Percentiles rank a stretch among this genome's conserved stretches.
Evolutionary conservation across 139 green algal species (phyloP).

Genomic region (Chlorella sp.): DNA sequence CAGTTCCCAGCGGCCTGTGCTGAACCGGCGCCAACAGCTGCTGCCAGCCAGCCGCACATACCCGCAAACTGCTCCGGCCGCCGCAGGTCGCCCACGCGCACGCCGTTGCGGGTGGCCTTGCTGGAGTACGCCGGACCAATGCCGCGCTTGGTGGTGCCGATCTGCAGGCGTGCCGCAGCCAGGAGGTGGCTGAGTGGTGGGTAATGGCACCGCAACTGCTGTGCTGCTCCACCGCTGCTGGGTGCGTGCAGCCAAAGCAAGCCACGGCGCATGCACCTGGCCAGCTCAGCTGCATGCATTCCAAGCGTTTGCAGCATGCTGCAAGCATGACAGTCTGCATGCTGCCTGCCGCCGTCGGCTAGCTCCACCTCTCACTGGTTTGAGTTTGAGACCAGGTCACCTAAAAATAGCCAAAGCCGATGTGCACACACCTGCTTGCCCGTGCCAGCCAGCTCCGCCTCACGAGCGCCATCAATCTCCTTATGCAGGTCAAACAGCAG

Average conservation of each 20-base stretch:
- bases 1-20: neutral
- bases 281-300: too few relatives aligned
- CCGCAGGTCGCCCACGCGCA: conserved; percentile 92
- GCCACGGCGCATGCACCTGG: too few relatives aligned
- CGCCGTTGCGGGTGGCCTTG: conserved; percentile 96
- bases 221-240: too few relatives aligned
- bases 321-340: too few relatives aligned
- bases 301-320: too few relatives aligned
- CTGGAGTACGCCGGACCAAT: conserved; percentile 97
- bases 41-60: neutral
- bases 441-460: conserved; percentile 62
- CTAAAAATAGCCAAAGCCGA: too few relatives aligned
- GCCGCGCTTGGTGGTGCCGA: conserved; percentile 98
- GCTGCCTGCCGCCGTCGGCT: too few relatives aligned
- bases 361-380: too few relatives aligned
- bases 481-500: conserved; percentile 99
- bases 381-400: too few relatives aligned
- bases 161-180: conserved; percentile 57
- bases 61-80: conserved; percentile 68
- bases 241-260: too few relatives aligned
- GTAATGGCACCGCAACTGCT: too few relatives aligned
- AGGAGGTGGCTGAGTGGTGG: neutral
- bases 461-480: conserved; percentile 94
- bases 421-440: conserved; percentile 40
- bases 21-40: neutral